Conservation (phyloP, 208 protist genomes). For the Leishmania major region DNA sequence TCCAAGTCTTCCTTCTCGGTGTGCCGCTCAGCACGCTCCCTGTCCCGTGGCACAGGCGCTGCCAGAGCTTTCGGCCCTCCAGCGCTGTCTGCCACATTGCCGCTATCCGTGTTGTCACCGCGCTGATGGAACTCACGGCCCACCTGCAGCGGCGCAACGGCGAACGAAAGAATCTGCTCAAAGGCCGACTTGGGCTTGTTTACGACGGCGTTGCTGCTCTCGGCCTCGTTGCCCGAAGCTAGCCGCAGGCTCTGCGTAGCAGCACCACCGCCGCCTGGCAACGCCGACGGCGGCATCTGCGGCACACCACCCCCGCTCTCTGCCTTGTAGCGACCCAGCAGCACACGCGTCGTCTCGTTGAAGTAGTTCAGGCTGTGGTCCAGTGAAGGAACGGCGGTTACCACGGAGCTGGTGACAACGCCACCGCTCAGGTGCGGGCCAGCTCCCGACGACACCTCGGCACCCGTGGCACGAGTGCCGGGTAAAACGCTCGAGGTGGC, state of each 20-base stretch:
- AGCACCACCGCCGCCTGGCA: background rate
- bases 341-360: constrained; percentile 42
- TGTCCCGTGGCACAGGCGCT: background rate
- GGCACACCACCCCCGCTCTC: constrained; percentile 7
- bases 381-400: constrained; percentile 3
- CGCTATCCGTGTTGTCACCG: constrained; percentile 1
- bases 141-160: constrained; percentile 33
- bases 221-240: background rate
- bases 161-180: constrained; percentile 49
- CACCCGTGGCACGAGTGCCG: background rate
- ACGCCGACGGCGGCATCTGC: background rate
- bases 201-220: background rate
- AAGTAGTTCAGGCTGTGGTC: constrained; percentile 24
- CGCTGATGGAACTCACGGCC: constrained; percentile 44
- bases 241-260: background rate
- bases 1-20: background rate
- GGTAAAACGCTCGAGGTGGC: background rate
- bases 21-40: background rate
- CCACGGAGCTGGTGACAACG: background rate
- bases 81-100: background rate
- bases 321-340: constrained; percentile 37
- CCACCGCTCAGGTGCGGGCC: background rate
- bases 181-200: constrained; percentile 36
- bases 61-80: background rate
- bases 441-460: background rate